Evolutionary conservation across 2,329 filamentous ascomycete genomes (phyloP).

Genomic region (Gliomastix tumulicola): DNA sequence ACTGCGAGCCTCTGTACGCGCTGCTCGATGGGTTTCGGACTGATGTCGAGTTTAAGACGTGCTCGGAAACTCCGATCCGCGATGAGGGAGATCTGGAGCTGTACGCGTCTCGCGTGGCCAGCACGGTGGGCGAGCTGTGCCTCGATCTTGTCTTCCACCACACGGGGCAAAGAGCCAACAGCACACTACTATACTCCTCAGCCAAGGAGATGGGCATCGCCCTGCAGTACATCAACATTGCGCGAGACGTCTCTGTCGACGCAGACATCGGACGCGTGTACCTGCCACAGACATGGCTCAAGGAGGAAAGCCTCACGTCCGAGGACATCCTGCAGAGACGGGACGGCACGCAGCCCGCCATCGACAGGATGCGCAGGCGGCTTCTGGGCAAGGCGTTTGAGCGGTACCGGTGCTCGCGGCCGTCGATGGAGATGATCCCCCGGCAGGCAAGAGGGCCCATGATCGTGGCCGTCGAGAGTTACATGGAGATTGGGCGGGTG

Average conservation of each 20-base stretch:
- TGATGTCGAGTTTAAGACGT: slow-evolving; percentile 48
- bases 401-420: slow-evolving; percentile 47
- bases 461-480: slow-evolving; percentile 65
- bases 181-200: slow-evolving; percentile 38
- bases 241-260: slow-evolving; percentile 64
- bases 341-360: slow-evolving; percentile 23
- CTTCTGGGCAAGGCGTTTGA: slow-evolving; percentile 55
- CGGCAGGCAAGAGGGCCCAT: slow-evolving; percentile 53
- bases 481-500: slow-evolving; percentile 69
- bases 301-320: slow-evolving; percentile 45
- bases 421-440: slow-evolving; percentile 55
- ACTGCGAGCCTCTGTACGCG: slow-evolving; percentile 52
- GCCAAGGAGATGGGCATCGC: slow-evolving; percentile 64
- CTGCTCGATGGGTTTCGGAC: slow-evolving; percentile 63
- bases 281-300: slow-evolving; percentile 57
- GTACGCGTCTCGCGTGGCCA: slow-evolving; percentile 63
- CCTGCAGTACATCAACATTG: slow-evolving; percentile 72
- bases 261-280: slow-evolving; percentile 62
- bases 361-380: slow-evolving; percentile 42
- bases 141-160: slow-evolving; percentile 61
- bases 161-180: slow-evolving; percentile 13
- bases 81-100: slow-evolving; percentile 50
- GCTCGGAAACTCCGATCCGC: slow-evolving; percentile 43
- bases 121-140: slow-evolving; percentile 64
- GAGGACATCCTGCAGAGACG: slow-evolving; percentile 47